Evolutionary conservation across 805 yeast species (phyloP).

Genomic region (Wickerhamomyces subpelliculosus): DNA sequence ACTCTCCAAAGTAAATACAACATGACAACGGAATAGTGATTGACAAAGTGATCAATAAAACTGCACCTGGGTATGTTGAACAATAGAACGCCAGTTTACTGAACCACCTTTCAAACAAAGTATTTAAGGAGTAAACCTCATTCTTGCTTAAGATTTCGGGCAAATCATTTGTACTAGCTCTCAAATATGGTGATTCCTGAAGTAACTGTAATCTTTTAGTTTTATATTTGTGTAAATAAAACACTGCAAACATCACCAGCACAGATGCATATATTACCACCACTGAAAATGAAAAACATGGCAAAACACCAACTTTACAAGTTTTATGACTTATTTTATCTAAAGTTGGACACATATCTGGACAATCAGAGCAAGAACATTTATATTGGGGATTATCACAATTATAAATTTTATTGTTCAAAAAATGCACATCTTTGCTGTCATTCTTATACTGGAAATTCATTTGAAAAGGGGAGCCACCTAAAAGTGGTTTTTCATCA

Average conservation of each 20-base stretch:
- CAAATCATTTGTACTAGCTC: constrained; percentile 16
- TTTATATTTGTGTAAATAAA: constrained; percentile 17
- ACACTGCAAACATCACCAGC: constrained; percentile 18
- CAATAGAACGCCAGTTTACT: constrained; percentile 50
- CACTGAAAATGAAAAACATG: constrained; percentile 68
- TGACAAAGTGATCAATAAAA: constrained; percentile 36
- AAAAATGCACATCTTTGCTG: constrained; percentile 11
- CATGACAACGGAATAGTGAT: constrained; percentile 40
- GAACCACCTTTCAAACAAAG: constrained; percentile 40
- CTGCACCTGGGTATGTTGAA: constrained; percentile 50
- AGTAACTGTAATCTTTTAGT: constrained; percentile 27
- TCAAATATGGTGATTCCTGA: constrained; percentile 35
- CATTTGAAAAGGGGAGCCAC: constrained; percentile 95
- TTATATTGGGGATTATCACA: constrained; percentile 62
- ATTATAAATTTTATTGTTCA: constrained; percentile 13
- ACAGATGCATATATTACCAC: constrained; percentile 39
- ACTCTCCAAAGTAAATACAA: constrained; percentile 44
- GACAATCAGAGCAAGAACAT: constrained; percentile 92
- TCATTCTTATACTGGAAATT: constrained; percentile 50
- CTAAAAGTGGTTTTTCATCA: constrained; percentile 87
- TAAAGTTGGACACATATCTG: constrained; percentile 67
- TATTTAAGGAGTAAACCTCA: constrained; percentile 41
- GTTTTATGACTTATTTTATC: constrained; percentile 33
- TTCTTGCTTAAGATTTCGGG: constrained; percentile 11
- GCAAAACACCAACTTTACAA: constrained; percentile 56